Evolutionary conservation across 176 grass and related monocot genomes (phyloP).

Genomic region (Avena insularis): DNA sequence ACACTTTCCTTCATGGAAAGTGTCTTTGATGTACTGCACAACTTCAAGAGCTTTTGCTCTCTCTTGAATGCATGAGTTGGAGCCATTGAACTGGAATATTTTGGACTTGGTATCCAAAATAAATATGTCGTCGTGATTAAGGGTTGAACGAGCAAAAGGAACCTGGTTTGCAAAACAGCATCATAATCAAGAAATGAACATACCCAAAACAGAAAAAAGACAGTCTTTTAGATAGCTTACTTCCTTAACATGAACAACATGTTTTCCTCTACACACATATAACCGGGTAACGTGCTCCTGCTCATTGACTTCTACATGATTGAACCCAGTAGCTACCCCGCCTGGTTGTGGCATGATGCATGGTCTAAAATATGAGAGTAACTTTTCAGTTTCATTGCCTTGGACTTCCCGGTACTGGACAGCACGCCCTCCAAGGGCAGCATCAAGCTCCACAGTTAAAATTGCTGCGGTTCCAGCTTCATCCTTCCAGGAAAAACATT

Average conservation of each 20-base stretch:
- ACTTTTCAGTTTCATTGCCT: slow-evolving; percentile 91
- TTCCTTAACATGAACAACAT: slow-evolving; percentile 99
- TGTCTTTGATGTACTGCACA: slow-evolving; percentile 95
- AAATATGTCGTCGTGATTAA: slow-evolving; percentile 97
- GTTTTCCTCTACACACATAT: slow-evolving; percentile 91
- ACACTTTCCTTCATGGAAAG: slow-evolving; percentile 91
- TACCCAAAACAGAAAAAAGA: neutral
- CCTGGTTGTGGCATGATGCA: slow-evolving; percentile 96
- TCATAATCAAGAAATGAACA: slow-evolving; percentile 33
- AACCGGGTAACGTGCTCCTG: slow-evolving; percentile 75
- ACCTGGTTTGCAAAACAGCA: slow-evolving; percentile 60
- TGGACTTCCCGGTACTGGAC: slow-evolving; percentile 92
- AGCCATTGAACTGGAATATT: slow-evolving; percentile 98
- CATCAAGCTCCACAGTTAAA: slow-evolving; percentile 92
- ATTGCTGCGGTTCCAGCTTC: slow-evolving; percentile 90
- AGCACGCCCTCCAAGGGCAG: slow-evolving; percentile 84
- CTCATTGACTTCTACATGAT: slow-evolving; percentile 74
- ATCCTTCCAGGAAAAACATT: slow-evolving; percentile 59
- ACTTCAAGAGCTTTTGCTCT: slow-evolving; percentile 98
- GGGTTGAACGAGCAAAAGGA: slow-evolving; percentile 79
- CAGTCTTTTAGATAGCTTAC: slow-evolving; percentile 52
- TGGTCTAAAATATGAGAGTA: slow-evolving; percentile 93
- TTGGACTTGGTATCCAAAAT: slow-evolving; percentile 95
- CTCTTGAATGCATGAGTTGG: slow-evolving; percentile 97
- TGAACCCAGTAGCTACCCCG: slow-evolving; percentile 87